Conservation (phyloP, 1,284 basidiomycete species). For the Ganoderma boninense region DNA sequence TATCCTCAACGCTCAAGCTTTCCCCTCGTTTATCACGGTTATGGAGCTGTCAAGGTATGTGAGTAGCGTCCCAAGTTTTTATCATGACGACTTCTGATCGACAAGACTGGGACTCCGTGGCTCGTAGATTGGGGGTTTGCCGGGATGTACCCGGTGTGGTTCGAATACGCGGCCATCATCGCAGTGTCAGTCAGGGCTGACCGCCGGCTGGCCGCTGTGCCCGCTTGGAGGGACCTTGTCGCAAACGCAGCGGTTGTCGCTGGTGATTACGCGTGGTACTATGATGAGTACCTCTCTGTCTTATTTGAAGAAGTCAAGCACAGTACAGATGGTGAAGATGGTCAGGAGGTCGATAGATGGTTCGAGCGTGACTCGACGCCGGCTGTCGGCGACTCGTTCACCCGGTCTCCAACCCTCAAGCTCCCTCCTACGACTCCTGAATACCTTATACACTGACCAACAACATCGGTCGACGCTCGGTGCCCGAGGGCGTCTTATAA, state of each 20-base stretch:
- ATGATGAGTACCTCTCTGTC: neutral
- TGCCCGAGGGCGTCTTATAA: neutral
- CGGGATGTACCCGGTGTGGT: neutral
- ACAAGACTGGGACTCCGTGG: neutral
- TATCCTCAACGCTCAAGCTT: neutral
- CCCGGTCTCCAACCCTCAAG: too few relatives aligned
- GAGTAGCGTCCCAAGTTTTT: neutral
- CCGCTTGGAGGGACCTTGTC: conserved; percentile 1
- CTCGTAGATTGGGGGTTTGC: neutral
- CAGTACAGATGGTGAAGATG: too few relatives aligned
- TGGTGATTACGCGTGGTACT: neutral
- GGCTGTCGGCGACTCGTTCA: too few relatives aligned
- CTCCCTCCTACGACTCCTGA: neutral
- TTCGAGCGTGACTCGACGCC: too few relatives aligned
- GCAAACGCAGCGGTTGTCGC: neutral
- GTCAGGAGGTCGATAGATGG: too few relatives aligned
- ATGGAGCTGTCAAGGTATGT: neutral
- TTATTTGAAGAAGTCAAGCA: too few relatives aligned
- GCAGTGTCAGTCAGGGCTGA: conserved; percentile 4
- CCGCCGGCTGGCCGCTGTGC: neutral
- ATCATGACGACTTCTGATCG: neutral
- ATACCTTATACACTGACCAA: neutral
- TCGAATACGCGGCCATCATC: conserved; percentile 1
- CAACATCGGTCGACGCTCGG: neutral
- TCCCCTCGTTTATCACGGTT: neutral